Conservation (phyloP, 306 rosid genomes). For the Luffa aegyptiaca region DNA sequence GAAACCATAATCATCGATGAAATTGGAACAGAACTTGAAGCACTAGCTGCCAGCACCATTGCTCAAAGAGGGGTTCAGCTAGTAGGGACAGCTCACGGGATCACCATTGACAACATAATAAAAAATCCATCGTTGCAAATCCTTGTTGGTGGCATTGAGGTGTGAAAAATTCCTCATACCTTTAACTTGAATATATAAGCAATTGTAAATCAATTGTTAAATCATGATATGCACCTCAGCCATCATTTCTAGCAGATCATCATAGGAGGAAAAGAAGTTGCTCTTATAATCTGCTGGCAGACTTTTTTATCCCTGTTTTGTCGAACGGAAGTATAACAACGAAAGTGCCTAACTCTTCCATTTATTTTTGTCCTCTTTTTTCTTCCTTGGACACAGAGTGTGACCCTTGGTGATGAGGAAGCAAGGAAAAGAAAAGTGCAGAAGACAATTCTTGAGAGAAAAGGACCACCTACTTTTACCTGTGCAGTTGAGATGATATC, state of each 20-base stretch:
- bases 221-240: background rate
- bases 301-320: background rate
- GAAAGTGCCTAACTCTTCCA: background rate
- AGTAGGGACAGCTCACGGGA: conserved; percentile 97
- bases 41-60: conserved; percentile 97
- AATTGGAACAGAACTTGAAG: conserved; percentile 98
- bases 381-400: conserved; percentile 50
- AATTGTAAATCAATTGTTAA: background rate
- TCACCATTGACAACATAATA: conserved; percentile 73
- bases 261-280: background rate
- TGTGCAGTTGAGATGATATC: conserved; percentile 97
- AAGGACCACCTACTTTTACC: conserved; percentile 90
- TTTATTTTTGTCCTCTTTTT: background rate
- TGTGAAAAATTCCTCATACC: conserved; percentile 19
- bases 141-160: conserved; percentile 99
- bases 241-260: background rate
- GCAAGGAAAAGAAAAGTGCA: conserved; percentile 92
- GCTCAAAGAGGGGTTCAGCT: conserved; percentile 99
- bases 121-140: conserved; percentile 86
- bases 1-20: conserved; percentile 91
- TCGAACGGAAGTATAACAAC: background rate
- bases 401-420: conserved; percentile 98
- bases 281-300: background rate
- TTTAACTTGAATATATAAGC: background rate
- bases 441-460: conserved; percentile 98